Percentiles rank a stretch among this genome's conserved stretches.
Conservation (phyloP, 2,329 filamentous ascomycete species). For the Talaromyces verruculosus region DNA sequence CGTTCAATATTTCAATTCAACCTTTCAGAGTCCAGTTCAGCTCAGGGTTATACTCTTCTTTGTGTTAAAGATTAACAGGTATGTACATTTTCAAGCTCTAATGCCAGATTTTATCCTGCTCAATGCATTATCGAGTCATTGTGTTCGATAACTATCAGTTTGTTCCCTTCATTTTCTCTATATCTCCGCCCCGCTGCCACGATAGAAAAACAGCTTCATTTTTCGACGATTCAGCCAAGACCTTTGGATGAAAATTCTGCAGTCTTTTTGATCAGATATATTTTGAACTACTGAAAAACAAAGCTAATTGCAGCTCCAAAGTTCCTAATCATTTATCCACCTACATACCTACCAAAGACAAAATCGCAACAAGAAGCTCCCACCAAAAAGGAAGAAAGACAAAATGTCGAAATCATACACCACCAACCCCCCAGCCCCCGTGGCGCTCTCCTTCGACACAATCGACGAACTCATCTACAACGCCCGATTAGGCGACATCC, state of each 20-base stretch:
- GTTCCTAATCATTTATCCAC: neutral
- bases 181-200: neutral
- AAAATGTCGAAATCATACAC: constrained; percentile 11
- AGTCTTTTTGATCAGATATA: too few species aligned
- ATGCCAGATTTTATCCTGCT: too few species aligned
- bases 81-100: too few species aligned
- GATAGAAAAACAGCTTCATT: neutral
- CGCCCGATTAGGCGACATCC: constrained; percentile 72
- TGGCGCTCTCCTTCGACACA: constrained; percentile 67
- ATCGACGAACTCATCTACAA: constrained; percentile 92
- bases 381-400: neutral
- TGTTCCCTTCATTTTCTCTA: neutral
- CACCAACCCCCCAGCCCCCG: constrained; percentile 23
- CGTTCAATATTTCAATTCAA: neutral
- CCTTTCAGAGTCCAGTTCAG: too few species aligned
- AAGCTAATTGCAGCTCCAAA: neutral
- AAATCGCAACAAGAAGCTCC: neutral
- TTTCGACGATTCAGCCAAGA: neutral
- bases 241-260: too few species aligned
- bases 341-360: neutral
- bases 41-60: too few species aligned
- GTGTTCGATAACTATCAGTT: too few species aligned
- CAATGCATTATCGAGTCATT: too few species aligned
- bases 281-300: neutral
- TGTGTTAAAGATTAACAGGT: too few species aligned